Base-by-base conservation (phyloP, 78 protist genomes). In the Dictyostelium intermedium region DNA sequence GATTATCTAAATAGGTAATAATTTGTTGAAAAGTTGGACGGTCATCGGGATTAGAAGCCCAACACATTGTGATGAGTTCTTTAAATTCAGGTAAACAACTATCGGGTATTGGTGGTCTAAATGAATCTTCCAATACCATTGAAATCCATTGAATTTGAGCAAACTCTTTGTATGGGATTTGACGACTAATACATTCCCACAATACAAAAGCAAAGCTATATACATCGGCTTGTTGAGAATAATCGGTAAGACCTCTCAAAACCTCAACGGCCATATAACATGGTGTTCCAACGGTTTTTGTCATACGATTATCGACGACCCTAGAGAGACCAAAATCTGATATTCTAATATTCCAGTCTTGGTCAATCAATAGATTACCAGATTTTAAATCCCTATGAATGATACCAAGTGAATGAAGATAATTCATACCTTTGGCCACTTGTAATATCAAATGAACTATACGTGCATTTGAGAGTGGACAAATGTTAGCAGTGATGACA, bases 331-430 rank as follows among this genome's bases (percentile, higher is more conserved):
- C 94, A 70, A 89, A 89, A 50, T 89, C 94, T 3, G 81, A 80
- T 8, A 89, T 80, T 20, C 82, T 39, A 14, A 89, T 82, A 39
- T 89, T 89, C 94, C 94, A 89, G 18, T 89, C 82, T 20, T 89
- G 45, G 20, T 89, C 94, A 35, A 89, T 89, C 27, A 89, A 30
- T 27, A 89, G 43, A 70, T 89, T 89, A 80, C 87, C 82, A 14
- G 77, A 34, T 37, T 89, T 89, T 43, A 92, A 50, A 78, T 92
- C 96, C 5, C 96, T 78, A 30, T 92, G 96, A 50, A 92, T 92
- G 74, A 92, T 82, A n/a, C 92, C 92, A 2, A 84, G 81, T 32
- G 91, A 76, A 73, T 92, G 96, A 9, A 92, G 74, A 74, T 92
- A 84, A 18, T 47, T 45, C 94, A 89, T 89, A 6, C 94, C 94